phyloP scores from a whole-genome alignment of 2,329 filamentous ascomycete species.

The Phoma sp. region DNA sequence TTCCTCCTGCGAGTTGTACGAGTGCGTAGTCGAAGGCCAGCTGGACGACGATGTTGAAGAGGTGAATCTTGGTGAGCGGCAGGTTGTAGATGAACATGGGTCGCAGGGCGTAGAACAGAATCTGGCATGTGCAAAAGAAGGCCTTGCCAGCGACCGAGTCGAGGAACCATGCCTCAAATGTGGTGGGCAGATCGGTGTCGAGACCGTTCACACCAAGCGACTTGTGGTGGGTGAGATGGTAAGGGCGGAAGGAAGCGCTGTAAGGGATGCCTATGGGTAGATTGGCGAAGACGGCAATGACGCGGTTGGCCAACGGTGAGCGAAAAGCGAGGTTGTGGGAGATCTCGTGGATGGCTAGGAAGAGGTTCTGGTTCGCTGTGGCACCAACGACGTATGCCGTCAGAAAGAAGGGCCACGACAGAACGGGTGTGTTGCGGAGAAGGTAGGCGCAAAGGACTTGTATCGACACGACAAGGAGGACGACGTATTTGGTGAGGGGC shows the following conservation, averaged over 20 bases:
- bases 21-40: slow-evolving; percentile 77
- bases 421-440: slow-evolving; percentile 77
- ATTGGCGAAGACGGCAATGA: slow-evolving; percentile 93
- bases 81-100: slow-evolving; percentile 94
- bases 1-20: slow-evolving; percentile 64
- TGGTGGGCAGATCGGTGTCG: slow-evolving; percentile 93
- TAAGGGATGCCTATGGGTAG: slow-evolving; percentile 95
- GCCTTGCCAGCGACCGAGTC: slow-evolving; percentile 95
- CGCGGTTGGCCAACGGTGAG: slow-evolving; percentile 77
- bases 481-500: slow-evolving; percentile 92
- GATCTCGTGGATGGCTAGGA: slow-evolving; percentile 98
- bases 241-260: slow-evolving; percentile 94
- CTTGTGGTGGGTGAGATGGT: slow-evolving; percentile 99
- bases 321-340: slow-evolving; percentile 96
- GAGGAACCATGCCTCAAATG: slow-evolving; percentile 88
- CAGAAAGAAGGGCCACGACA: slow-evolving; percentile 83
- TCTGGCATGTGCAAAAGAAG: slow-evolving; percentile 99
- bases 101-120: slow-evolving; percentile 96
- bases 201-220: slow-evolving; percentile 95
- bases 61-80: slow-evolving; percentile 84
- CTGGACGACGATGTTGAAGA: slow-evolving; percentile 80
- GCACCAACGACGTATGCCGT: slow-evolving; percentile 92
- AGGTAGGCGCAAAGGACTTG: slow-evolving; percentile 80
- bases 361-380: slow-evolving; percentile 97
- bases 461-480: slow-evolving; percentile 79